Conservation (phyloP, 1,139 yeast species). For the Taphrina pruni region DNA sequence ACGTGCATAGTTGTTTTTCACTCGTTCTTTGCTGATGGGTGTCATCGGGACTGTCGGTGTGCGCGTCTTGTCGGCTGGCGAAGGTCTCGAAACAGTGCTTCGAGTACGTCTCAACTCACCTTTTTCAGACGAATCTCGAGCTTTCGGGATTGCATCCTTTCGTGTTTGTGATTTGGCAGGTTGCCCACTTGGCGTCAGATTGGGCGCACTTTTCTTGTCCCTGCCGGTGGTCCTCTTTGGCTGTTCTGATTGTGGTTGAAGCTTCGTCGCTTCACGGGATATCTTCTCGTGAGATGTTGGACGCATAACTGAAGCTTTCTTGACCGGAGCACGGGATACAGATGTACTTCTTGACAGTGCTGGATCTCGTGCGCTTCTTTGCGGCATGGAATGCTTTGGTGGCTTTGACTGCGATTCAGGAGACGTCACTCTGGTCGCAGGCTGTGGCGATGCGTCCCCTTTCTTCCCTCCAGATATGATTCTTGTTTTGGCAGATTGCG, state of each 20-base stretch:
- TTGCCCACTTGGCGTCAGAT: not conserved
- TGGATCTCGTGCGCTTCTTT: not conserved
- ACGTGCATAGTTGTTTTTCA: conserved; percentile 4
- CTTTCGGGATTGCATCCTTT: not conserved
- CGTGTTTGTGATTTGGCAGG: not conserved
- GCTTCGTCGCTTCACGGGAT: not conserved
- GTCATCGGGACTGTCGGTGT: not conserved
- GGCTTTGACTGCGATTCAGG: too few species aligned
- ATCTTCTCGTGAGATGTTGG: not conserved
- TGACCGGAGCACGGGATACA: not conserved
- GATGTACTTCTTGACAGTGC: not conserved
- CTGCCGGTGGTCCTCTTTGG: not conserved
- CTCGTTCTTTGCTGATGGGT: conserved; percentile 3
- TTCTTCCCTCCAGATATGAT: too few species aligned
- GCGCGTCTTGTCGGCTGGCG: not conserved
- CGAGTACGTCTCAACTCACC: not conserved
- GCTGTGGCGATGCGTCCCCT: too few species aligned
- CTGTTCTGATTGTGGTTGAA: not conserved
- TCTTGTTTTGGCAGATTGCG: too few species aligned
- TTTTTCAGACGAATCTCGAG: not conserved
- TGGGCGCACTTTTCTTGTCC: not conserved
- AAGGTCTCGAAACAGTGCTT: not conserved
- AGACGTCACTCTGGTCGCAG: too few species aligned
- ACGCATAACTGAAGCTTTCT: not conserved
- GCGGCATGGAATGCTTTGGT: not conserved